A percentile compares a stretch with the other conserved stretches of the same genome.
These are phyloP conservation scores for Canavalia ensiformis DNA, from an alignment of 306 rosid genomes.

Conservation along the genomic window DNA sequence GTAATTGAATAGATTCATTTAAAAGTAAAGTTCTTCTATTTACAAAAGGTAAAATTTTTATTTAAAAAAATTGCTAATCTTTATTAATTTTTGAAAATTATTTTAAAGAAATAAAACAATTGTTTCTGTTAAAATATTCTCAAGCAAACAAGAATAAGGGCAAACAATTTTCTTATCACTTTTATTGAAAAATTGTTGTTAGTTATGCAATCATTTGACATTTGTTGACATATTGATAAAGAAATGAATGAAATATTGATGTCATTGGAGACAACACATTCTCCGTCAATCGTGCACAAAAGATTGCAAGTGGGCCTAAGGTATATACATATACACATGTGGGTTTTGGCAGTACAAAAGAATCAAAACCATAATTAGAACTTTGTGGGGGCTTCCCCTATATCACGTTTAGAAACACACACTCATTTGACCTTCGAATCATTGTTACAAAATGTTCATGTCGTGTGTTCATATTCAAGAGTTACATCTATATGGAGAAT, in stretches of 20 bases:
- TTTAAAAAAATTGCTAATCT: no score
- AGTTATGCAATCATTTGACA: not conserved
- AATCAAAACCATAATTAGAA: slow-evolving; percentile 7
- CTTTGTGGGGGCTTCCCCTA: not conserved
- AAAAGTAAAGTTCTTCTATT: no score
- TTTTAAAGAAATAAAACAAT: no score
- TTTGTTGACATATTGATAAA: not conserved
- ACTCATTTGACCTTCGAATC: slow-evolving; percentile 2
- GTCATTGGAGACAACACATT: not conserved
- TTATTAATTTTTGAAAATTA: no score
- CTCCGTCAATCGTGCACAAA: slow-evolving; percentile 50
- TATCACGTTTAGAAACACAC: slow-evolving; percentile 31
- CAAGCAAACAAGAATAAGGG: no score
- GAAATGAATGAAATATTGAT: not conserved
- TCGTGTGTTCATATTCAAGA: no score
- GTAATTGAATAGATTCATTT: no score
- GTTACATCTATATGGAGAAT: no score
- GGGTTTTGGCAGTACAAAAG: not conserved
- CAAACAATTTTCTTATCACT: no score
- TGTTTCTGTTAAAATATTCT: no score
- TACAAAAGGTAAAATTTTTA: no score
- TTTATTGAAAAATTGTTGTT: no score
- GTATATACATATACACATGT: not conserved
- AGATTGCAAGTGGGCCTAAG: not conserved
- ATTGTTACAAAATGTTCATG: not conserved